Evolutionary conservation across 2,329 filamentous ascomycete genomes (phyloP).

Genomic region (Trichophyton equinum): DNA sequence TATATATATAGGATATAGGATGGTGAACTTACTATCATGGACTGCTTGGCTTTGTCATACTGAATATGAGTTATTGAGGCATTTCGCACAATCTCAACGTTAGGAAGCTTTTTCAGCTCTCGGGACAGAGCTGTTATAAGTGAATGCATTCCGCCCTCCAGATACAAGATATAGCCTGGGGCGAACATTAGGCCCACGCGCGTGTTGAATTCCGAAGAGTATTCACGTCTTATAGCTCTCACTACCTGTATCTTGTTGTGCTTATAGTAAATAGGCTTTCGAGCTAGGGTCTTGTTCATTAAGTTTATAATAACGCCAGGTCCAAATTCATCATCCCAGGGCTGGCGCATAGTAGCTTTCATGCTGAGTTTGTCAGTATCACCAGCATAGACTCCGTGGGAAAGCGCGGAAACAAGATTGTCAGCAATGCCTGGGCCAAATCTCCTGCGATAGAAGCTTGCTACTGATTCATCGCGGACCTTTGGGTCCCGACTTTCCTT

Average conservation of each 20-base stretch:
- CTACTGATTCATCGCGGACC: constrained; percentile 60
- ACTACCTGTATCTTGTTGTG: background rate
- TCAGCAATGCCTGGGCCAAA: constrained; percentile 47
- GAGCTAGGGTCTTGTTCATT: background rate
- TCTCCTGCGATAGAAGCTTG: constrained; percentile 48
- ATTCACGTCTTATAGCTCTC: background rate
- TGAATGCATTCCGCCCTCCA: background rate
- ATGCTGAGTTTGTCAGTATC: constrained; percentile 71
- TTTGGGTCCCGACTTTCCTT: constrained; percentile 48
- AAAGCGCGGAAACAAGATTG: constrained; percentile 59
- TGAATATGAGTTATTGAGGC: background rate
- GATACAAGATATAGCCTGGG: background rate
- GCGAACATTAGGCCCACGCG: background rate
- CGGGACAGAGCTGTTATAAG: background rate
- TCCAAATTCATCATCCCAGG: constrained; percentile 26
- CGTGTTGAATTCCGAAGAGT: background rate
- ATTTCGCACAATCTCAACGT: background rate
- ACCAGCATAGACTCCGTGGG: constrained; percentile 88
- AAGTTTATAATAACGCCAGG: background rate
- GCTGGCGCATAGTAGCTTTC: constrained; percentile 45
- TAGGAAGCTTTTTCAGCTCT: background rate
- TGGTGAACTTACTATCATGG: background rate
- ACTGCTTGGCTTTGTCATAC: background rate
- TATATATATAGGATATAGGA: background rate
- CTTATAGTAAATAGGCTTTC: background rate